These are phyloP conservation scores for Exidia glandulosa DNA, from an alignment of 768 basidiomycete genomes.

Conservation along the genomic window DNA sequence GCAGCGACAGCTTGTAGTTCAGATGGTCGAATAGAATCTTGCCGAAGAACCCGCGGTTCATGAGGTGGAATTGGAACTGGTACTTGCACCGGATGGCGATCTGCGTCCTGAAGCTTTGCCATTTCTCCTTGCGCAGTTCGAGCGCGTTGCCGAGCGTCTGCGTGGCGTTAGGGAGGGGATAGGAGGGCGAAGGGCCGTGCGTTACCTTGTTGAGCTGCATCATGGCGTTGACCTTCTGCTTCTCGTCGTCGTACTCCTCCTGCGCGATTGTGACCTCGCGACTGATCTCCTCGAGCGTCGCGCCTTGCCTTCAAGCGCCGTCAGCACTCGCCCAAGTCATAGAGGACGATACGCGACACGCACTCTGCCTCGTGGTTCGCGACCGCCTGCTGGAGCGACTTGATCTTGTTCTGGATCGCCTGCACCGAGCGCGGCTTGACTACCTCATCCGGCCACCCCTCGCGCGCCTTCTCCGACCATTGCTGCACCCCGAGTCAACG, in stretches of 20 bases:
- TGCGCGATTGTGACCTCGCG: conserved; percentile 56
- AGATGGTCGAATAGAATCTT: conserved; percentile 81
- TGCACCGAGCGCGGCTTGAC: conserved; percentile 45
- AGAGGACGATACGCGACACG: no score
- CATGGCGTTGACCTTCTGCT: conserved; percentile 54
- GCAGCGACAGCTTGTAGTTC: conserved; percentile 45
- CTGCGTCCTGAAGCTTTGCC: conserved; percentile 81
- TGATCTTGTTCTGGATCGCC: conserved; percentile 48
- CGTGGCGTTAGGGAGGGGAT: not conserved
- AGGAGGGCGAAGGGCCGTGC: conserved; percentile 2
- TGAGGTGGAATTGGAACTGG: conserved; percentile 72
- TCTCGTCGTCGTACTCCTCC: conserved; percentile 45
- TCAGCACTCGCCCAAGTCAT: conserved; percentile 2
- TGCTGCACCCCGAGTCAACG: conserved; percentile 23
- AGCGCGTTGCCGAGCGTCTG: conserved; percentile 64
- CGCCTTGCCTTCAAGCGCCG: conserved; percentile 46
- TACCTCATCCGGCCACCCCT: conserved; percentile 44
- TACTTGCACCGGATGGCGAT: conserved; percentile 82
- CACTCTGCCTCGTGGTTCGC: conserved; percentile 56
- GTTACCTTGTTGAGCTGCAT: conserved; percentile 51
- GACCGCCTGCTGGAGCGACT: conserved; percentile 53
- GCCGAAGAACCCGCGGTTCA: conserved; percentile 80
- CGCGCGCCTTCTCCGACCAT: conserved; percentile 54
- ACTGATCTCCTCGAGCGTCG: conserved; percentile 67
- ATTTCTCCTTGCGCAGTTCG: conserved; percentile 51